Conservation (phyloP, 2,329 filamentous ascomycete species). For the Ophiocordyceps camponoti-rufipedis region DNA sequence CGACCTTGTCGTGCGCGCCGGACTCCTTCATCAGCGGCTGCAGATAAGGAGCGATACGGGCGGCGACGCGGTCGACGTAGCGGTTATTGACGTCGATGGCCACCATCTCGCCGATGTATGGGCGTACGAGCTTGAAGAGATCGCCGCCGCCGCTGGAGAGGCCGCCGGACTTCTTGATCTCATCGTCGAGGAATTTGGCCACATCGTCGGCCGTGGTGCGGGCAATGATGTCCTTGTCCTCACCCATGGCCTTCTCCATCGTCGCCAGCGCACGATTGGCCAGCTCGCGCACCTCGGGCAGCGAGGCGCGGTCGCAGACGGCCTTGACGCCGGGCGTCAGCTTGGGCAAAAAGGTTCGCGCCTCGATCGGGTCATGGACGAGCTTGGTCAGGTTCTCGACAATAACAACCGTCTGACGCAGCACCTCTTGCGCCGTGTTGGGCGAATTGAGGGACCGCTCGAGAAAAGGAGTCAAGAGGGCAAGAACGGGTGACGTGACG, state of each 20-base stretch:
- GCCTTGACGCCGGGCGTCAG: slow-evolving; percentile 83
- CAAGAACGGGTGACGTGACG: slow-evolving; percentile 88
- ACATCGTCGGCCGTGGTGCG: slow-evolving; percentile 58
- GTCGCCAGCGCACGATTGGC: slow-evolving; percentile 66
- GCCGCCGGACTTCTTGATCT: slow-evolving; percentile 54
- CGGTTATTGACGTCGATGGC: slow-evolving; percentile 77
- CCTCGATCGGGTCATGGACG: slow-evolving; percentile 88
- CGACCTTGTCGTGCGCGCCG: slow-evolving; percentile 43
- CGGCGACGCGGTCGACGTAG: slow-evolving; percentile 52
- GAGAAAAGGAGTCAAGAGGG: slow-evolving; percentile 81
- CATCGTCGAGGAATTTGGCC: slow-evolving; percentile 51
- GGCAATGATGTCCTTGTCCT: slow-evolving; percentile 46
- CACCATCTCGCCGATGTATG: slow-evolving; percentile 70
- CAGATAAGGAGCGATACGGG: slow-evolving; percentile 57
- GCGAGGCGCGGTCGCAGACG: slow-evolving; percentile 71
- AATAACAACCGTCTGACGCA: slow-evolving; percentile 89
- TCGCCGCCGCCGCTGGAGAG: slow-evolving; percentile 33
- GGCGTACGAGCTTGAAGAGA: slow-evolving; percentile 47
- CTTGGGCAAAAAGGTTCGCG: slow-evolving; percentile 86
- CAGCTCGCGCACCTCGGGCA: slow-evolving; percentile 87
- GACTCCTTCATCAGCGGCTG: slow-evolving; percentile 46
- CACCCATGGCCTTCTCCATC: slow-evolving; percentile 84
- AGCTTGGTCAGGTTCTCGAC: slow-evolving; percentile 97
- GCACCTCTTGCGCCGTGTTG: slow-evolving; percentile 77
- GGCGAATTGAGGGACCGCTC: slow-evolving; percentile 89